Base-by-base conservation (phyloP, 2,329 filamentous ascomycete species). In the Venturiaceae sp. region DNA sequence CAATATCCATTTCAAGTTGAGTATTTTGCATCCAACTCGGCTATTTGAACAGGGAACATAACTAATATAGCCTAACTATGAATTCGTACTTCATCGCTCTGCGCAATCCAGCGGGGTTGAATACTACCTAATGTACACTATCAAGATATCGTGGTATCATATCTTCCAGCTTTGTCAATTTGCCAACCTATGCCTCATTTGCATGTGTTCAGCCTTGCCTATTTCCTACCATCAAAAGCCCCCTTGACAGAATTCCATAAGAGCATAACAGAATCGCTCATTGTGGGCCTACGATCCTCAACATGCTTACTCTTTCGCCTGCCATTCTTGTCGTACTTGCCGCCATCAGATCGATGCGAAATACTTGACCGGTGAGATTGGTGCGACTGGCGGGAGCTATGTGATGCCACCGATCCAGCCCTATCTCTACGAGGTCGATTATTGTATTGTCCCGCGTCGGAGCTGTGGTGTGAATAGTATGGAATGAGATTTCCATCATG, bases 141-240 rank as follows among this genome's bases (percentile, higher is more conserved):
- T 50, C 6, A 50, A n/a, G 19, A 16, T 13, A 13, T 30, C 23
- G 9, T 28, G 21, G 23, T 47, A 50, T 50, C 44, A 19, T 32
- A 6, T 28, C 7, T 7, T n/a, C 14, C 13, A 30, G 19, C 5
- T 5, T 14, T 8, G 6, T 11, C 19, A 13, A 2, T n/a, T 16
- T n/a, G 0, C 44, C 26, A 50, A n/a, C 11, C 13, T 16, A 30
- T 11, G 19, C 14, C 23, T 16, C 2, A 30, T 3, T 7, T 19
- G 13, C 3, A 19, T 16, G 2, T 16, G 9, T 8, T 36, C 1
- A 3, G 19, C 30, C 19, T 13, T 13, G 5, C 19, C 52, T 50
- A 47, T 41, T 52, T 50, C 19, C 41, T 6, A n/a, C 30, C 19
- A 36, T 57, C 55, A 33, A 50, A 57, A 26, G 55, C 55, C 7